Conservation (phyloP, 192 early-diverging fungal genomes). For the Geranomyces variabilis region DNA sequence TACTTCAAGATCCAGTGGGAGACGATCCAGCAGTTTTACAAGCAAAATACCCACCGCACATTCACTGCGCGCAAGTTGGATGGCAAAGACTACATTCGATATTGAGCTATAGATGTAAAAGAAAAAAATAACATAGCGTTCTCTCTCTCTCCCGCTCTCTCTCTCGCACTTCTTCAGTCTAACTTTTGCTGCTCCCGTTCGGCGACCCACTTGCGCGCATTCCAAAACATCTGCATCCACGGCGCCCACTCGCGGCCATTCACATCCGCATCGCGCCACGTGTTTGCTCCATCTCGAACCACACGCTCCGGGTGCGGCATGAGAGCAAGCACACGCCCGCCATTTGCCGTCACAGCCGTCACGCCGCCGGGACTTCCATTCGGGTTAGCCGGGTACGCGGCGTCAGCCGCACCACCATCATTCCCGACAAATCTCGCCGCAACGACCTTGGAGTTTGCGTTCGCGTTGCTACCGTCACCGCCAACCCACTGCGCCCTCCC, state of each 20-base stretch:
- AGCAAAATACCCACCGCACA: constrained; percentile 53
- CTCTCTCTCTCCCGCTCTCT: too few relatives aligned
- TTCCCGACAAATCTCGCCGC: constrained; percentile 86
- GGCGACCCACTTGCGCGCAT: constrained; percentile 84
- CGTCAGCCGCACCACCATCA: constrained; percentile 60
- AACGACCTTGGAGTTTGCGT: constrained; percentile 34
- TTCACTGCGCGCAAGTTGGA: constrained; percentile 56
- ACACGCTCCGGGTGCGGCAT: constrained; percentile 99
- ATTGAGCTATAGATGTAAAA: background rate
- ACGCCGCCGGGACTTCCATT: constrained; percentile 90
- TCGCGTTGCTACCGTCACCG: constrained; percentile 45
- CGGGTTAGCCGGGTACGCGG: constrained; percentile 95
- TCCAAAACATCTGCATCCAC: constrained; percentile 93
- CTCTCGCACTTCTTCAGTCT: too few relatives aligned
- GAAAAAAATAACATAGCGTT: too few relatives aligned
- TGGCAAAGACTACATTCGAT: constrained; percentile 46
- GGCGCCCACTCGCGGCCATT: constrained; percentile 63
- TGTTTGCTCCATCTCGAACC: constrained; percentile 81
- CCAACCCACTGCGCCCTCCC: constrained; percentile 82
- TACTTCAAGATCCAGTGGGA: constrained; percentile 92
- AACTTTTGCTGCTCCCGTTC: too few relatives aligned
- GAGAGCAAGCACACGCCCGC: constrained; percentile 88
- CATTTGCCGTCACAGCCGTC: constrained; percentile 79
- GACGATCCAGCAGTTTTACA: constrained; percentile 80
- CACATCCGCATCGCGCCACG: constrained; percentile 60